Conservation (phyloP, 2,329 filamentous ascomycete genomes). For the Apiospora rasikravindrae region DNA sequence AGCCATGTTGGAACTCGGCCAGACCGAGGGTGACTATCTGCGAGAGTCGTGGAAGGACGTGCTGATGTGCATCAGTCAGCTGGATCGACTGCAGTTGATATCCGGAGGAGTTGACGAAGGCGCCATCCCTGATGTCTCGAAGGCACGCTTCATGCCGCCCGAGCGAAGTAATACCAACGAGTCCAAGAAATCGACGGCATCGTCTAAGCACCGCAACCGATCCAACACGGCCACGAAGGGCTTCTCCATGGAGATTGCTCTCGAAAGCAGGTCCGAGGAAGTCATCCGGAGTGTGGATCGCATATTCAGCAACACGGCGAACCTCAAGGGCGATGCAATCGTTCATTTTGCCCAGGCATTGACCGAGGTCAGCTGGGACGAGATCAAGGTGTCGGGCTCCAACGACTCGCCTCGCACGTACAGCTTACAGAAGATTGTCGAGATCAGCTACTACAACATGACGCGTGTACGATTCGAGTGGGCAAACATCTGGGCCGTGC, state of each 20-base stretch:
- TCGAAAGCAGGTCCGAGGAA: slow-evolving; percentile 90
- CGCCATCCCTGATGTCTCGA: slow-evolving; percentile 88
- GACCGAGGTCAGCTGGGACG: slow-evolving; percentile 97
- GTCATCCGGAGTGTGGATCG: slow-evolving; percentile 91
- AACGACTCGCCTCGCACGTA: slow-evolving; percentile 96
- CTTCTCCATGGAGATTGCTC: slow-evolving; percentile 79
- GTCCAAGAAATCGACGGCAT: slow-evolving; percentile 71
- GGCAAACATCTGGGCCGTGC: slow-evolving; percentile 95
- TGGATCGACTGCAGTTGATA: slow-evolving; percentile 93
- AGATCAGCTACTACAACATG: slow-evolving; percentile 99
- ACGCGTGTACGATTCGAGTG: slow-evolving; percentile 96
- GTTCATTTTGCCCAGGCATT: slow-evolving; percentile 92
- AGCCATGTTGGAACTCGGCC: slow-evolving; percentile 87
- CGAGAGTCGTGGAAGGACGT: slow-evolving; percentile 95
- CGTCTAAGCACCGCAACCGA: slow-evolving; percentile 55
- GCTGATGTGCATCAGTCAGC: slow-evolving; percentile 91
- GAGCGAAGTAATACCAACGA: slow-evolving; percentile 59
- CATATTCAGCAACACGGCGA: slow-evolving; percentile 96
- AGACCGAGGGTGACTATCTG: slow-evolving; percentile 89
- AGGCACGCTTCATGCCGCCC: slow-evolving; percentile 72
- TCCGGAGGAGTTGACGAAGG: slow-evolving; percentile 94
- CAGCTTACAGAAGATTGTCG: slow-evolving; percentile 96
- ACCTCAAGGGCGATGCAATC: slow-evolving; percentile 91
- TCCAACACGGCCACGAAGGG: slow-evolving; percentile 66
- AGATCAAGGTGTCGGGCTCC: slow-evolving; percentile 95